These are phyloP conservation scores for Beauveria caledonica DNA, from an alignment of 2,329 filamentous ascomycete genomes.

Conservation along the genomic window DNA sequence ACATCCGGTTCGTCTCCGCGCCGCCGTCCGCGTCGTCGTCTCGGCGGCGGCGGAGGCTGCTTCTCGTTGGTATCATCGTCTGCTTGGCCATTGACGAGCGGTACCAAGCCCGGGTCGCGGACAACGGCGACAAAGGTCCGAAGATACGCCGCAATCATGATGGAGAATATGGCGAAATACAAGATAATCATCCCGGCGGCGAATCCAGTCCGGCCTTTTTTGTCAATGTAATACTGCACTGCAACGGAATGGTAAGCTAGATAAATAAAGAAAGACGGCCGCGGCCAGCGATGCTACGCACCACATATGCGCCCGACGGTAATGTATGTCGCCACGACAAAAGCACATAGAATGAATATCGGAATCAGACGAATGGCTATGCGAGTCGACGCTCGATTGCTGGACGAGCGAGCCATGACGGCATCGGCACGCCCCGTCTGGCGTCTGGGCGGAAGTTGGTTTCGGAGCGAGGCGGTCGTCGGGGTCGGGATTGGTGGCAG, in stretches of 20 bases:
- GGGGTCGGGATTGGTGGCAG: background rate
- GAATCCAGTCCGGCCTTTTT: conserved; percentile 39
- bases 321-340: conserved; percentile 65
- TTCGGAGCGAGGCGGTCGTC: background rate
- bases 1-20: conserved; percentile 13
- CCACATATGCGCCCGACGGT: conserved; percentile 60
- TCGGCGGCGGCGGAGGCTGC: conserved; percentile 21
- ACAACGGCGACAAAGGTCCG: conserved; percentile 62
- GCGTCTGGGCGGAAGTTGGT: too few species aligned
- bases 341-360: conserved; percentile 53
- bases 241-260: conserved; percentile 1
- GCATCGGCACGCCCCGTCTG: conserved; percentile 16
- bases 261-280: background rate
- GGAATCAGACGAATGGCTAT: conserved; percentile 54
- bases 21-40: conserved; percentile 13
- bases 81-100: conserved; percentile 38
- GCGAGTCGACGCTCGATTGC: conserved; percentile 22
- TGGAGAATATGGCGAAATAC: conserved; percentile 63
- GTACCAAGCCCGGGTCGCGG: conserved; percentile 64
- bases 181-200: conserved; percentile 64
- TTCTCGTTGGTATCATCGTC: conserved; percentile 21
- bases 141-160: conserved; percentile 59
- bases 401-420: conserved; percentile 24
- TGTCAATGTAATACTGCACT: conserved; percentile 64
- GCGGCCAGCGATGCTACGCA: conserved; percentile 32